Conservation (phyloP, 2,329 filamentous ascomycete species). For the Diaporthe humulicola region DNA sequence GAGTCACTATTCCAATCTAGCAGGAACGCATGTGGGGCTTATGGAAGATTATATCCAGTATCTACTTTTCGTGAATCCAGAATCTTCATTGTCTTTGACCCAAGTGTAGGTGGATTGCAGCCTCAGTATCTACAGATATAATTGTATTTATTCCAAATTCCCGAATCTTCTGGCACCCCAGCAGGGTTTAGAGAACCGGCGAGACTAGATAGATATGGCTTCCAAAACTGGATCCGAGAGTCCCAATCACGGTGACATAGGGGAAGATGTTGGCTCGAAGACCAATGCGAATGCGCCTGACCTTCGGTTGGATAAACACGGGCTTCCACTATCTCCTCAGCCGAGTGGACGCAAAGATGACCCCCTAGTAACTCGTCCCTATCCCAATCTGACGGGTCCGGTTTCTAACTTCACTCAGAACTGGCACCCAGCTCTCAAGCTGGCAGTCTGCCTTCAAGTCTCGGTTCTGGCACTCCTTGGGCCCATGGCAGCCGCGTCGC, state of each 20-base stretch:
- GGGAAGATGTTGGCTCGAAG: background rate
- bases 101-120: background rate
- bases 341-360: constrained; percentile 11
- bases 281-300: background rate
- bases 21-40: background rate
- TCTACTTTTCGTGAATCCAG: background rate
- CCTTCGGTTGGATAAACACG: constrained; percentile 2
- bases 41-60: background rate
- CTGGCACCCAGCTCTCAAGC: constrained; percentile 6
- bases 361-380: background rate
- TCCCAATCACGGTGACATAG: background rate
- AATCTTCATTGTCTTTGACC: background rate
- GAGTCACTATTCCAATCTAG: background rate
- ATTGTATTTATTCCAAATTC: background rate
- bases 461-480: background rate
- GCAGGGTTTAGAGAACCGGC: background rate
- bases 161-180: background rate
- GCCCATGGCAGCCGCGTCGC: background rate
- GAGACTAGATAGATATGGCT: background rate
- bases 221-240: background rate
- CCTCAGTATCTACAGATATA: background rate
- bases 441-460: constrained; percentile 7
- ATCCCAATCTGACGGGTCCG: no score
- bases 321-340: constrained; percentile 7
- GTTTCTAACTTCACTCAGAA: background rate